phyloP scores from a whole-genome alignment of 257 asterid species.

The Salvia miltiorrhiza region DNA sequence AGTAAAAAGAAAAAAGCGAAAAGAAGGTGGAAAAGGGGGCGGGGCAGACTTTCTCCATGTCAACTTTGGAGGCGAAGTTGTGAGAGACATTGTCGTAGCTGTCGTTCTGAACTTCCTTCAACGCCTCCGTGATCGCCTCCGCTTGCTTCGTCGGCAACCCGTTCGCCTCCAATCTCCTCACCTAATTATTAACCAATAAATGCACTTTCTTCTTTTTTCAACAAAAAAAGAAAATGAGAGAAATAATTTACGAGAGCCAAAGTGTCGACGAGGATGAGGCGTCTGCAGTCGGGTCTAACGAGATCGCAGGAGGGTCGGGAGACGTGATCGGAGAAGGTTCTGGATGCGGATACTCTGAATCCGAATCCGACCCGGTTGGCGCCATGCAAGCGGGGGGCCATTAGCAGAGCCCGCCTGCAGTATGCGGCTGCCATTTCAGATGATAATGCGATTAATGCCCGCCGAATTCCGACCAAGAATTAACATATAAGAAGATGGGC shows the following conservation, averaged over 20 bases:
- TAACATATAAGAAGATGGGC: background rate
- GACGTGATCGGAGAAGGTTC: constrained; percentile 49
- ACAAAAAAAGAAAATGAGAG: background rate
- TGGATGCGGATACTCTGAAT: background rate
- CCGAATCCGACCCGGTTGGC: constrained; percentile 19
- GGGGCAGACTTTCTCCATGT: constrained; percentile 65
- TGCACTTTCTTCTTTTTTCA: too few relatives aligned
- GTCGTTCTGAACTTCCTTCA: constrained; percentile 69
- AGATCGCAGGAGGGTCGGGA: constrained; percentile 49
- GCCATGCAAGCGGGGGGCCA: constrained; percentile 14
- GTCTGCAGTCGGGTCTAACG: constrained; percentile 39
- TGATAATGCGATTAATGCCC: background rate
- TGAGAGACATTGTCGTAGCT: constrained; percentile 69
- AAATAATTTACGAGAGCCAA: constrained; percentile 50
- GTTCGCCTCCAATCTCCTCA: constrained; percentile 73
- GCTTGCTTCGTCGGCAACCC: constrained; percentile 88
- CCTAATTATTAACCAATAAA: constrained; percentile 35
- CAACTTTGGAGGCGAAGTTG: constrained; percentile 69
- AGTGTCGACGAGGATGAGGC: constrained; percentile 81
- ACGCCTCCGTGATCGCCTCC: constrained; percentile 73
- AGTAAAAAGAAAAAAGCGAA: background rate
- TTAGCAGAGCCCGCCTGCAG: constrained; percentile 32
- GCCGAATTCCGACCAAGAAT: background rate
- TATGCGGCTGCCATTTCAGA: constrained; percentile 54
- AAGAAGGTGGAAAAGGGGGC: background rate